Percentiles rank a stretch among this genome's conserved stretches.
Evolutionary conservation across 164 flowering plant species (phyloP).

Genomic region (Saururus chinensis): DNA sequence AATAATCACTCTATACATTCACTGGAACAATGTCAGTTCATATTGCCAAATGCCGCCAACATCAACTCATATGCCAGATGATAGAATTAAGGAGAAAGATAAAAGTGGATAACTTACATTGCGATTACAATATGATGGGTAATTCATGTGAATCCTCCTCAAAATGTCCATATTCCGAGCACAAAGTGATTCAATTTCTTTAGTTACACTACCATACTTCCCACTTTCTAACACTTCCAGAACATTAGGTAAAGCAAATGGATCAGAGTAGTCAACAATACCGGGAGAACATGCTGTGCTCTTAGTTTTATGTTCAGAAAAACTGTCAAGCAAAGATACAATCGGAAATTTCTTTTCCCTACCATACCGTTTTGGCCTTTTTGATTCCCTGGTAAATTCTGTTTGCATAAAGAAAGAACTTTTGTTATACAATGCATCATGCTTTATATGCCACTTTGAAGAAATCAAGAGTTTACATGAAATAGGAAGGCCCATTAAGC

Average conservation of each 20-base stretch:
- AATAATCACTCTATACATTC: background rate
- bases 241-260: constrained; percentile 18
- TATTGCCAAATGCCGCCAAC: too few relatives aligned
- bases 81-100: background rate
- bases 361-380: constrained; percentile 12
- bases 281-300: background rate
- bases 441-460: too few relatives aligned
- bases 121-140: constrained; percentile 4
- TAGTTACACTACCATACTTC: constrained; percentile 41
- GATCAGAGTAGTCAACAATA: constrained; percentile 21
- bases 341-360: constrained; percentile 1
- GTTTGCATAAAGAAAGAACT: constrained; percentile 3
- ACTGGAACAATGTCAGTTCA: background rate
- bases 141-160: constrained; percentile 1
- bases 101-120: background rate
- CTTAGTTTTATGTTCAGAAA: constrained; percentile 4
- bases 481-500: too few relatives aligned
- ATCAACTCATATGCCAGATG: background rate
- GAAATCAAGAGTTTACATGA: too few relatives aligned
- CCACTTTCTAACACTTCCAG: constrained; percentile 17
- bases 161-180: constrained; percentile 13
- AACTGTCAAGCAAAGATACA: background rate
- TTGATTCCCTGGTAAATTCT: constrained; percentile 16
- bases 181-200: constrained; percentile 24
- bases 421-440: constrained; percentile 2